Evolutionary conservation across 768 basidiomycete genomes (phyloP).

Genomic region (Cyathus striatus): DNA sequence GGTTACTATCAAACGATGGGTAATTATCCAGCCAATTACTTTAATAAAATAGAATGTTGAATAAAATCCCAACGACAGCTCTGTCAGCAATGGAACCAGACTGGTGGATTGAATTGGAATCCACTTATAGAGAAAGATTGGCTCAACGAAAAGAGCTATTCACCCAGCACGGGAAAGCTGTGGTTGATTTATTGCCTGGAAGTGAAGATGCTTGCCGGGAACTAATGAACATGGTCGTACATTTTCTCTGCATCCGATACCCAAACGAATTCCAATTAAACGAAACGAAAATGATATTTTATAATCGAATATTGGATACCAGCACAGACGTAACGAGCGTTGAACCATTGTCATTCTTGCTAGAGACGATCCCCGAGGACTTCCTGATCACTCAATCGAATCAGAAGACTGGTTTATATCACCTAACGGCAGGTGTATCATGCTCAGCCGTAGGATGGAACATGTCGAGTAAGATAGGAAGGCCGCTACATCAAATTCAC

Average conservation of each 20-base stretch:
- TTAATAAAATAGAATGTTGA: too few species aligned
- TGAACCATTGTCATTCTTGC: conserved; percentile 35
- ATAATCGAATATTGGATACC: conserved; percentile 35
- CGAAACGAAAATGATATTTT: conserved; percentile 26
- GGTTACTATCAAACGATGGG: conserved; percentile 54
- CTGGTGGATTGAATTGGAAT: conserved; percentile 55
- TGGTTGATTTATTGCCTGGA: conserved; percentile 43
- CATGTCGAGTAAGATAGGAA: conserved; percentile 41
- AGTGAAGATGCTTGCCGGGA: conserved; percentile 45
- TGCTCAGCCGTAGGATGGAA: conserved; percentile 49
- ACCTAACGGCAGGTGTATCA: conserved; percentile 37
- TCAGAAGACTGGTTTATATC: conserved; percentile 34
- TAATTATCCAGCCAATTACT: too few species aligned
- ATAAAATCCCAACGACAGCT: too few species aligned
- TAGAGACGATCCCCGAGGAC: conserved; percentile 51
- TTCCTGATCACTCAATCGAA: conserved; percentile 40
- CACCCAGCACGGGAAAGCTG: conserved; percentile 27
- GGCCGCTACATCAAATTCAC: conserved; percentile 40
- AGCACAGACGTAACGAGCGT: conserved; percentile 18
- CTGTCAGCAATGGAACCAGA: conserved; percentile 45
- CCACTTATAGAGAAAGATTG: conserved; percentile 40
- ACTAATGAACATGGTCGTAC: conserved; percentile 50
- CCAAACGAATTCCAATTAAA: conserved; percentile 44
- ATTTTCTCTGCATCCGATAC: conserved; percentile 53
- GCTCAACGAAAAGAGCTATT: conserved; percentile 35